Percentiles rank a stretch among this genome's conserved stretches.
phyloP scores from a whole-genome alignment of 2,329 filamentous ascomycete genomes.

The Ophiostoma sp. region DNA sequence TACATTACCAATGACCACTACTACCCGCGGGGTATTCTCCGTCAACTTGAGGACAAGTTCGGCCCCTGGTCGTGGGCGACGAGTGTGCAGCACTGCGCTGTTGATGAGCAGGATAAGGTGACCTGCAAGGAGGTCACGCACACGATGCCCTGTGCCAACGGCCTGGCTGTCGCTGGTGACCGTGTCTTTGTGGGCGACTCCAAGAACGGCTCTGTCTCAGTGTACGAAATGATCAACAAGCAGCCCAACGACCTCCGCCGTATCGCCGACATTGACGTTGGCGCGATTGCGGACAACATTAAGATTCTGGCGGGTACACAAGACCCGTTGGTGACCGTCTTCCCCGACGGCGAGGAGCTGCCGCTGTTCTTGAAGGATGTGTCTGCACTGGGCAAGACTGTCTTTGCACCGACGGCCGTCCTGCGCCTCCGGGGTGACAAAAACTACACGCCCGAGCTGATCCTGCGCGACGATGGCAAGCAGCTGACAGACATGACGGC shows the following conservation, averaged over 20 bases:
- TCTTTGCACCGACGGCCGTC: background rate
- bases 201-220: background rate
- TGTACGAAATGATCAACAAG: background rate
- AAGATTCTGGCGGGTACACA: background rate
- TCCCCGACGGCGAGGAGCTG: background rate
- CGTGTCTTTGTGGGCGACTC: background rate
- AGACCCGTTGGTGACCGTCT: background rate
- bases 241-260: background rate
- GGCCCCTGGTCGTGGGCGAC: conserved; percentile 20
- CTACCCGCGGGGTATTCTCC: background rate
- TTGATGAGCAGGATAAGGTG: background rate
- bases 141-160: conserved; percentile 3
- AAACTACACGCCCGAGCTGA: background rate
- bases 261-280: background rate
- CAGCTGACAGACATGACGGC: conserved; percentile 8
- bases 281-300: conserved; percentile 5
- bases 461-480: background rate
- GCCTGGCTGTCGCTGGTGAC: background rate
- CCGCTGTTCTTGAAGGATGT: background rate
- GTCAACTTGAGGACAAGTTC: background rate
- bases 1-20: conserved; percentile 22
- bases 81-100: conserved; percentile 14
- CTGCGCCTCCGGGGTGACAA: background rate
- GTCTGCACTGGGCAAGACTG: background rate
- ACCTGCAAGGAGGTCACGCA: background rate